Base-by-base conservation (phyloP, 2,329 filamentous ascomycete genomes). In the Pezicula rhizophila region DNA sequence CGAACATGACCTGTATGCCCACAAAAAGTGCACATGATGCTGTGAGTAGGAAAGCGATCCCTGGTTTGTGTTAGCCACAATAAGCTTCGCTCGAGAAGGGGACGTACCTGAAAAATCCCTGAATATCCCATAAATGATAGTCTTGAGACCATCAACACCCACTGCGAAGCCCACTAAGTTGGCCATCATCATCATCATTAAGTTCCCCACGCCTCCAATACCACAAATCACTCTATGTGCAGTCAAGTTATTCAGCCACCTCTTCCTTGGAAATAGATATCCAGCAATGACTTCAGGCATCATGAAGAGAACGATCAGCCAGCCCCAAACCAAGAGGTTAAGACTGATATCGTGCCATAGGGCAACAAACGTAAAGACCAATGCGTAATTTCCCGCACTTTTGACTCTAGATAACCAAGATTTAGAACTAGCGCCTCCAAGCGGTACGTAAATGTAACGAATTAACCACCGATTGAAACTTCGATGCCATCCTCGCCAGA, bases 281-380 rank as follows among this genome's bases (percentile, higher is more conserved):
- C 75, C 73, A 0, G 82, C 89, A 7, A 87, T 70, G 58, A 92
- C 80, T 71, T 99, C 93, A 0, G 93, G 93, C 6, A 96, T 66
- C 66, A 99, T 89, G 69, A 99, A 99, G 20, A 97, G 71, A 0
- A 95, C 91, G 54, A 99, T 82, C 35, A 99, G 77, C 93, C 93
- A 99, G 25, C 93, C 92, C 93, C 93, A 99, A 66, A 95, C 85
- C 28, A 99, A 77, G 35, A 99, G 75, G 8, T 86, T 81, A 26
- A 97, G 78, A 69, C 95, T 85, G 62, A 99, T 95, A 61, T 99
- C 93, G 69, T 99, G 93, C 93, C 93, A 99, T 25, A 99, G 74
- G 0, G 93, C 95, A 20, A 99, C 93, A 61, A 99, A 99, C 0
- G 90, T 96, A 65, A 99, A 99, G 28, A 96, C 88, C 4, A 85